These are phyloP conservation scores for Beauveria sp. DNA, from an alignment of 2,329 filamentous ascomycete genomes.

Conservation along the genomic window DNA sequence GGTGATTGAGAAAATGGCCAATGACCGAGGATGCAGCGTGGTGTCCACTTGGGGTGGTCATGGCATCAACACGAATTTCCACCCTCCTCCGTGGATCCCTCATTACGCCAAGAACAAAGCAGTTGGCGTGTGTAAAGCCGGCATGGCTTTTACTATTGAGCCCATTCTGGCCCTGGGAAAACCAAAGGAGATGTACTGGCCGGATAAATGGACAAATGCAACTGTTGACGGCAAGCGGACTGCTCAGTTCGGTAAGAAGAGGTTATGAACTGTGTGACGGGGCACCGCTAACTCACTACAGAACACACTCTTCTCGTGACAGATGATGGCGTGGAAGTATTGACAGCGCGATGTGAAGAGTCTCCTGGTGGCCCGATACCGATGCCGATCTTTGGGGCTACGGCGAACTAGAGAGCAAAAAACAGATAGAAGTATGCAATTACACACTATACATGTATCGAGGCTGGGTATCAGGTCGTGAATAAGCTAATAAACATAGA, in stretches of 20 bases:
- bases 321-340: slow-evolving; percentile 70
- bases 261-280: not conserved
- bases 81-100: slow-evolving; percentile 86
- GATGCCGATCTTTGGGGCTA: slow-evolving; percentile 35
- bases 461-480: not conserved
- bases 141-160: slow-evolving; percentile 98
- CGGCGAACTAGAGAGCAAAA: not conserved
- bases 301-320: slow-evolving; percentile 82
- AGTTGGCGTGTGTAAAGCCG: slow-evolving; percentile 84
- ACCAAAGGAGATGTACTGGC: slow-evolving; percentile 91
- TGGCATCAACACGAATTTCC: slow-evolving; percentile 89
- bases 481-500: slow-evolving; percentile 40
- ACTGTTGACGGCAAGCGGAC: slow-evolving; percentile 84
- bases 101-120: slow-evolving; percentile 99
- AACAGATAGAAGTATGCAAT: not conserved
- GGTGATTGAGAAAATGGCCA: slow-evolving; percentile 91
- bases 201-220: slow-evolving; percentile 96
- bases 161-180: slow-evolving; percentile 94
- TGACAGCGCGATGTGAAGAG: slow-evolving; percentile 64
- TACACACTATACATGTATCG: not conserved
- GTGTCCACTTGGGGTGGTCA: slow-evolving; percentile 96
- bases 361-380: slow-evolving; percentile 68
- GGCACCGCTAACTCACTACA: slow-evolving; percentile 18
- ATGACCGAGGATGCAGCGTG: slow-evolving; percentile 74
- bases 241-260: slow-evolving; percentile 75